phyloP scores from a whole-genome alignment of 1,139 yeast genomes.

The Schwanniomyces etchellsii region DNA sequence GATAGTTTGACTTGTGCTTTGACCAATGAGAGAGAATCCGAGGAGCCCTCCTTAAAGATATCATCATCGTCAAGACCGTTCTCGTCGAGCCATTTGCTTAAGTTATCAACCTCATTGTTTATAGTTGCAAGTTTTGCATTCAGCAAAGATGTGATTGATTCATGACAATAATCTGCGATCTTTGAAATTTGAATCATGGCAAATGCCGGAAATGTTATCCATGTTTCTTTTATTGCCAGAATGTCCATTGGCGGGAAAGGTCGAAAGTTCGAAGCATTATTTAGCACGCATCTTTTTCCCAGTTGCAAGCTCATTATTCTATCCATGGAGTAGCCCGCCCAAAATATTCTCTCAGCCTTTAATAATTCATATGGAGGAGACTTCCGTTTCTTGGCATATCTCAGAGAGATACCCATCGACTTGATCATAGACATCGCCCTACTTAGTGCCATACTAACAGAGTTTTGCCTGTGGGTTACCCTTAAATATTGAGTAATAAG shows the following conservation, averaged over 20 bases:
- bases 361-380: slow-evolving; percentile 39
- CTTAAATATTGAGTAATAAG: slow-evolving; percentile 50
- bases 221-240: slow-evolving; percentile 38
- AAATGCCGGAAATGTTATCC: slow-evolving; percentile 49
- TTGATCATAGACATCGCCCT: slow-evolving; percentile 50
- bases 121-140: slow-evolving; percentile 30
- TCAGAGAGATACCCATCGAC: slow-evolving; percentile 50
- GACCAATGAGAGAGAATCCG: slow-evolving; percentile 16
- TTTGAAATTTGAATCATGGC: slow-evolving; percentile 42
- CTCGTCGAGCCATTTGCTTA: slow-evolving; percentile 30
- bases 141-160: slow-evolving; percentile 20
- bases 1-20: slow-evolving; percentile 36
- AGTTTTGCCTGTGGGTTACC: slow-evolving; percentile 52
- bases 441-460: slow-evolving; percentile 48
- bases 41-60: slow-evolving; percentile 15
- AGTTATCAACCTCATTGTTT: slow-evolving; percentile 23
- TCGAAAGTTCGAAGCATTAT: slow-evolving; percentile 28
- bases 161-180: slow-evolving; percentile 31
- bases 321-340: slow-evolving; percentile 55
- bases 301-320: slow-evolving; percentile 49
- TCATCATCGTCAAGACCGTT: slow-evolving; percentile 32
- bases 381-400: slow-evolving; percentile 1
- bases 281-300: slow-evolving; percentile 44
- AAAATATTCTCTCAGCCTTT: slow-evolving; percentile 51
- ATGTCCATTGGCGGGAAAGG: slow-evolving; percentile 31